Evolutionary conservation across 2,329 filamentous ascomycete species (phyloP), one percentile per base, ranked within the genome.

Genomic region (Hypomyces rosellus): DNA sequence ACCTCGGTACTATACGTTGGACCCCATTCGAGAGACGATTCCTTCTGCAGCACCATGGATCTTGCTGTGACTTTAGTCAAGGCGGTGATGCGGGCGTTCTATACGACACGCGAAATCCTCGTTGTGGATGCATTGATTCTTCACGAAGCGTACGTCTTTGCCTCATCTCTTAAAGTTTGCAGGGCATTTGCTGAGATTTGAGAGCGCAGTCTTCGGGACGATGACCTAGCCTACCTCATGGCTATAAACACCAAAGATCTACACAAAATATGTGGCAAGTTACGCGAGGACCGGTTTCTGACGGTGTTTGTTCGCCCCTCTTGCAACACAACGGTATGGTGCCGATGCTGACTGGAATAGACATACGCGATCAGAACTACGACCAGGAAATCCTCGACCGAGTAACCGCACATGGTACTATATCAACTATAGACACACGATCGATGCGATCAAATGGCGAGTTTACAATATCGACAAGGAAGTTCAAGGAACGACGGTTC

Each of bases 391-490:
- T 53, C 85, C 87, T 51, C 85, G 90, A 47, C 86, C 89, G 5
- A 85, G 87, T 58, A 90, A 86, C 64, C 82, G 89, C 61, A 95
- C 92, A 55, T 99, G 96, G 77, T 99, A 95, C 73, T 99, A 89
- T 70, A 92, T 99, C 65, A 91, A 96, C 66, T 95, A 95, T 63
- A 89, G 93, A 53, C 87, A 89, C 51, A 89, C 92, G 34, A 89
- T 99, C 63, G 93, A 99, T 70, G 89, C 89, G 45, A 95, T 96
- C 71, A 99, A 99, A 69, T 99, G 88, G 80, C 86, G 89, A 55
- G 84, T 96, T 46, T 91, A 92, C 64, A 86, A 85, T 50, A 82
- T 97, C 59, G 90, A 91, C 58, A 91, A 92, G 65, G 84, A 86
- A 49, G 89, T 97, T 52, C 91, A 96, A 69, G 84, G 85, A 14